Evolutionary conservation across 2,329 filamentous ascomycete species (phyloP), one percentile per base, ranked within the genome.

Genomic region (Pezizomycotina sp.): DNA sequence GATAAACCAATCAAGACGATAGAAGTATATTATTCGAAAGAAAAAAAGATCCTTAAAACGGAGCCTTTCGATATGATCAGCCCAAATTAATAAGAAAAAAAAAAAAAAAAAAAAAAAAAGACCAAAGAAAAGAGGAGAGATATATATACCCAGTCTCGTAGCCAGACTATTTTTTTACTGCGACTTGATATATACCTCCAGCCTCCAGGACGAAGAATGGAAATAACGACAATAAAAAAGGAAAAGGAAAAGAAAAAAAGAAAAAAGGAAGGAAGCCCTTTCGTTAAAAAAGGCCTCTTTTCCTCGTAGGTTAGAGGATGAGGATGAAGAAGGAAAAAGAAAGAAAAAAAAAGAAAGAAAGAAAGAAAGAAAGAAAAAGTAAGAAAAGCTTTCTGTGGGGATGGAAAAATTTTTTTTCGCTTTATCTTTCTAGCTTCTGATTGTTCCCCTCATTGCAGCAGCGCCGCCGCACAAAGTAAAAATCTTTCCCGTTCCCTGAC

Each of bases 331-430:
- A 3, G 12, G 15, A 2, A 22, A n/a, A 5, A 36, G 27, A 15
- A 24, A 32, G 9, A 31, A 30, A 4, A 36, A 35, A n/a, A 36
- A 38, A 22, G 30, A 13, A 12, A 8, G 8, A 7, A 24, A 24
- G 12, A 24, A 12, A 7, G 22, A 24, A 7, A 24, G 22, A 7
- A 12, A 24, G 7, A 31, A 43, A 5, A 43, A 43, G 21, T 27
- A 34, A n/a, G 34, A 43, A 9, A 43, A 39, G 23, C 41, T 23
- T 43, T 36, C 2, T 35, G 39, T 20, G 41, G 39, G 34, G 36
- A 32, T 4, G 38, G 16, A 39, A n/a, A 2, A 4, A 14, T 21
- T 12, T 16, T 24, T 24, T 24, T 8, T 24, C 8, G 22, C 12
- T 7, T 7, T 24, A 24, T 24, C 8, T 8, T 24, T 24, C 12